Conservation (phyloP, 2,329 filamentous ascomycete species). For the Zalaria sp. region DNA sequence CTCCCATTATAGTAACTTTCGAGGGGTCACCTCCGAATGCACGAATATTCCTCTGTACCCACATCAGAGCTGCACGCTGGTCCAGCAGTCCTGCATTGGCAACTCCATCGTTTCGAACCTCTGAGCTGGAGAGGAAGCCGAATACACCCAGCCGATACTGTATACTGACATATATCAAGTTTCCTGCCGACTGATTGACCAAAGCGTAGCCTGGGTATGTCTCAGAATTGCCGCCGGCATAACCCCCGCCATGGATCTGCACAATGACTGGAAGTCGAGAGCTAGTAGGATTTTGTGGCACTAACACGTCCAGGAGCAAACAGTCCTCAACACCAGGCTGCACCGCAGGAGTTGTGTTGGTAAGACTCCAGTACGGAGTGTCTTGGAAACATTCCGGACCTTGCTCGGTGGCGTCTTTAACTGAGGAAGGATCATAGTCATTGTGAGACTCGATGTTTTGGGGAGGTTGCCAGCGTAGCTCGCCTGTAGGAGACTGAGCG, state of each 20-base stretch:
- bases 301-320: constrained; percentile 25
- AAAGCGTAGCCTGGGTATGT: constrained; percentile 12
- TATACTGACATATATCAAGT: constrained; percentile 15
- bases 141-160: constrained; percentile 17
- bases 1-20: constrained; percentile 12
- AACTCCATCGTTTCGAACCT: constrained; percentile 7
- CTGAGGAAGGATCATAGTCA: constrained; percentile 7
- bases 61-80: constrained; percentile 11
- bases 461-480: constrained; percentile 18
- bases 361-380: constrained; percentile 7
- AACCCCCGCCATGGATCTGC: constrained; percentile 21
- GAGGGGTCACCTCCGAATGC: constrained; percentile 12
- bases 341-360: constrained; percentile 2
- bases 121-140: constrained; percentile 10
- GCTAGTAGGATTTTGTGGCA: constrained; percentile 18
- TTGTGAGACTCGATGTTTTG: constrained; percentile 13
- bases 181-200: constrained; percentile 14
- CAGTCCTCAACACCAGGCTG: constrained; percentile 23
- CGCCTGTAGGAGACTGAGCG: constrained; percentile 15
- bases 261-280: constrained; percentile 15
- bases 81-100: constrained; percentile 16
- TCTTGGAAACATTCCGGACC: constrained; percentile 16
- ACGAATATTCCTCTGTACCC: constrained; percentile 7
- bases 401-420: constrained; percentile 14
- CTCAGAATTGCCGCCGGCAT: constrained; percentile 16